Conservation (phyloP, 2,329 filamentous ascomycete genomes). For the Cadophora gregata region DNA sequence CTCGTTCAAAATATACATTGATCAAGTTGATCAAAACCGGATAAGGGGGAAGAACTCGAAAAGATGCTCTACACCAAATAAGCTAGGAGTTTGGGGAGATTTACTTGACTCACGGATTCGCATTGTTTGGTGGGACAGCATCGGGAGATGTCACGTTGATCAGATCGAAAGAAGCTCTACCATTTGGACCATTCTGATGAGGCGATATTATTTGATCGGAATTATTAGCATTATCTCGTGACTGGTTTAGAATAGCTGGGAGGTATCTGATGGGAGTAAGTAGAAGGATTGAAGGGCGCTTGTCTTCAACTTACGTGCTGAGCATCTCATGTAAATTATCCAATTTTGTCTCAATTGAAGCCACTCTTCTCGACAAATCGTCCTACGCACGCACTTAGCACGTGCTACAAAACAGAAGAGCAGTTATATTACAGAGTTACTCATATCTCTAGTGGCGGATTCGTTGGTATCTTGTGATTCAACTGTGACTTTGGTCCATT, state of each 20-base stretch:
- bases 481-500: not conserved
- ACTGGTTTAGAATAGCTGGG: not conserved
- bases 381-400: not conserved
- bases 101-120: not conserved
- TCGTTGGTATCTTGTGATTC: constrained; percentile 1
- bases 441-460: not conserved
- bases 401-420: not conserved
- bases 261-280: not conserved
- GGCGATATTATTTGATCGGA: not conserved
- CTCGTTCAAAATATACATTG: not conserved
- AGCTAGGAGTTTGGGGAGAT: not conserved
- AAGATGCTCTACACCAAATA: not conserved
- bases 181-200: not conserved
- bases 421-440: not conserved
- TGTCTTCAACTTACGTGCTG: not conserved
- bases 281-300: not conserved
- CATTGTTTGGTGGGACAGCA: not conserved
- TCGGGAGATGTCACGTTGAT: not conserved
- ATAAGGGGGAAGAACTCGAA: not conserved
- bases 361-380: not conserved
- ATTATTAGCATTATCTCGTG: not conserved
- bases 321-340: not conserved
- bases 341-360: not conserved
- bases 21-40: not conserved
- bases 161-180: not conserved